Conservation (phyloP, 148 eudicot genomes). For the Polygonum maritimum region DNA sequence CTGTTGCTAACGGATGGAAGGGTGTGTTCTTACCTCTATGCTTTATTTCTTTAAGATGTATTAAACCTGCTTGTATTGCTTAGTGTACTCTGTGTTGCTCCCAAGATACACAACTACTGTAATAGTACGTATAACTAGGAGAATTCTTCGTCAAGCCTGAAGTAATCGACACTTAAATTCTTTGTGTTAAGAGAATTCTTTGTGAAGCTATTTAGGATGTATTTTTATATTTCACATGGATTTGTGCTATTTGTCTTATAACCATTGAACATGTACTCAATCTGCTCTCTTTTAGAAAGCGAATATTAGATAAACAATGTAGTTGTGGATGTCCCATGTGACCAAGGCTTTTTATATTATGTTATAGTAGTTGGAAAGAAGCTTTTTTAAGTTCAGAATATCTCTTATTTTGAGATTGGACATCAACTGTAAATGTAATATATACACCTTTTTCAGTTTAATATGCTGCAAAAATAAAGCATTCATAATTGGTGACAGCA, state of each 20-base stretch:
- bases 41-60: background rate
- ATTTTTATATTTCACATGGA: background rate
- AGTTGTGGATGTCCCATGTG: background rate
- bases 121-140: background rate
- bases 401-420: background rate
- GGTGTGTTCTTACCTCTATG: conserved; percentile 35
- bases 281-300: background rate
- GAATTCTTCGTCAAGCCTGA: background rate
- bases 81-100: background rate
- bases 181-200: too few relatives aligned
- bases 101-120: background rate
- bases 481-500: background rate
- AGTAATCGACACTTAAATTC: too few relatives aligned
- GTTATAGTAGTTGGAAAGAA: background rate
- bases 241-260: background rate
- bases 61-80: background rate
- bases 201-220: background rate
- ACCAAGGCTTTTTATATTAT: background rate
- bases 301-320: too few relatives aligned
- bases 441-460: background rate
- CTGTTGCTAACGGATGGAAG: conserved; percentile 75
- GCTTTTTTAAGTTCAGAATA: background rate
- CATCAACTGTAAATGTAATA: background rate
- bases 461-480: background rate
- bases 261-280: background rate